phyloP scores from a whole-genome alignment of 2,329 filamentous ascomycete species.

The Aureobasidium sp. region DNA sequence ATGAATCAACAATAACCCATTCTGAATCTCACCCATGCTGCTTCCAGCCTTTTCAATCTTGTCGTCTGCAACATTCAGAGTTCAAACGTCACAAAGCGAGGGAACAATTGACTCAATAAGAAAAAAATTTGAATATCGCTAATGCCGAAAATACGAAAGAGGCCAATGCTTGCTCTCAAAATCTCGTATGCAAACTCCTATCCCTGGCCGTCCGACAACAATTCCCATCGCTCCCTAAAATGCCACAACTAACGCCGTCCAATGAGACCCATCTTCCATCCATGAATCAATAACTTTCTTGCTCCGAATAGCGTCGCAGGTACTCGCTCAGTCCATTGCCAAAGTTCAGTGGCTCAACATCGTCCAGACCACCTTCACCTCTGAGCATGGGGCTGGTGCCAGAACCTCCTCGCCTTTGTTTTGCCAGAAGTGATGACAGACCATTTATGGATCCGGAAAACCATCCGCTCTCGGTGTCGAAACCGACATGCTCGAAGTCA shows the following conservation, averaged over 20 bases:
- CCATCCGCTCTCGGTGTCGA: conserved; percentile 27
- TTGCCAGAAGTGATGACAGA: conserved; percentile 18
- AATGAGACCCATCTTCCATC: not conserved
- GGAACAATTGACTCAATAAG: not conserved
- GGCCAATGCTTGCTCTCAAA: not conserved
- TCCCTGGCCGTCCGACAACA: not conserved
- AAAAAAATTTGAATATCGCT: not conserved
- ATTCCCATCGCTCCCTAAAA: not conserved
- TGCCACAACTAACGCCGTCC: not conserved
- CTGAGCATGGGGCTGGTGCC: conserved; percentile 8
- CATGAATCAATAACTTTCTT: conserved; percentile 11
- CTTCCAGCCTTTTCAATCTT: not conserved
- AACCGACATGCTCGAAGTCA: conserved; percentile 16
- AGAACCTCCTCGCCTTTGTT: conserved; percentile 15
- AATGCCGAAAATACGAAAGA: conserved; percentile 1
- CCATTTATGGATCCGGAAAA: conserved; percentile 28
- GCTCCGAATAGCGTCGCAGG: conserved; percentile 10
- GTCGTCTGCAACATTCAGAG: not conserved
- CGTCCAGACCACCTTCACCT: conserved; percentile 4
- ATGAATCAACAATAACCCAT: not conserved
- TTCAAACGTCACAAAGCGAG: not conserved
- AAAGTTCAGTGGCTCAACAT: conserved; percentile 6
- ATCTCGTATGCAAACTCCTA: not conserved
- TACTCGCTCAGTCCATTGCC: conserved; percentile 13
- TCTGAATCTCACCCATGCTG: not conserved